Evolutionary conservation across 306 rosid species (phyloP), one percentile per base, ranked within the genome.

Genomic region (Trichosanthes cucumerina): DNA sequence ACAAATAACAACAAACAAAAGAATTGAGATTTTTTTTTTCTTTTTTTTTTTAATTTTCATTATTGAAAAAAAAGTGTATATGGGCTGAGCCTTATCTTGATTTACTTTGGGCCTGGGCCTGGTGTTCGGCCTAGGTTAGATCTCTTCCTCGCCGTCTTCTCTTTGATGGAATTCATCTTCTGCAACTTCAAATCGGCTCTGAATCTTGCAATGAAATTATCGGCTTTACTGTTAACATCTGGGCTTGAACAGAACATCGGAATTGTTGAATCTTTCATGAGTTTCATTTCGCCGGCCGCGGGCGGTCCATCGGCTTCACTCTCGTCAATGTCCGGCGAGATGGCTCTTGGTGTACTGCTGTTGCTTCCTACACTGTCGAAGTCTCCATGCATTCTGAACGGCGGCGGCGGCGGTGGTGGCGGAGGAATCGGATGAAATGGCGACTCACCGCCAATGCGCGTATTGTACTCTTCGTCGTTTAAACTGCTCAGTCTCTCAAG

Each of bases 221-320:
- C 90, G 80, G 98, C 97, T 82, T 94, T 91, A 73, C 86, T 88
- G 83, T 94, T 85, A 43, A 94, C 92, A 68, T 89, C 93, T 1
- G 98, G 96, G 80, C 88, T 91, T 34, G 87, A 83, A 84, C 93
- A 92, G 83, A 82, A 87, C 84, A 82, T 76, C 4, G 81, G 64
- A 19, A 39, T 64, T 24, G 86, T 66, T 0, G 90, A 28, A 60
- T 85, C 88, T 79, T 70, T 88, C 8, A 74, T 79, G 62, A 79
- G 64, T 39, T 46, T 56, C 31, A 58, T 81, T 77, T n/a, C 78
- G 56, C 75, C 68, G 75, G 3, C 62, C 1, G 36, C 82, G 28
- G 90, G 83, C 3, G 89, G 80, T 19, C 81, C 91, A 75, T 84
- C 85, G 36, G 75, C 77, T 38, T 86, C 89, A 28, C 41, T 49